A percentile compares a stretch with the other conserved stretches of the same genome.
These are phyloP conservation scores for Gossypium raimondii DNA, from an alignment of 345 rosid species.

Conservation along the genomic window DNA sequence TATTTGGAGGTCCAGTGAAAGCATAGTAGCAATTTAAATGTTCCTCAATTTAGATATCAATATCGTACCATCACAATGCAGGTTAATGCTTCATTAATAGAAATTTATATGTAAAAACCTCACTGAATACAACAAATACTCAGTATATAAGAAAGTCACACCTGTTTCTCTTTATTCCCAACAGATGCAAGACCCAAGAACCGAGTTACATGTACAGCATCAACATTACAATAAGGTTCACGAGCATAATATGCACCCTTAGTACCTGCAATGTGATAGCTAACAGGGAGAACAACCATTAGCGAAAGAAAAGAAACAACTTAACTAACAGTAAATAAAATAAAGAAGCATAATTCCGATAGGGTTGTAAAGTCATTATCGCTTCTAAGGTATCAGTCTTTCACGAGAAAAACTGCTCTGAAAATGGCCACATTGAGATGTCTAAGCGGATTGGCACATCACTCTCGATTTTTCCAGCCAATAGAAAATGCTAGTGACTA, in stretches of 20 bases:
- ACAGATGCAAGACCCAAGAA: slow-evolving; percentile 88
- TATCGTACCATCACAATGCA: not conserved
- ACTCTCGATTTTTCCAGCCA: not conserved
- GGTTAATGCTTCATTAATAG: not conserved
- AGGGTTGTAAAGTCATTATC: not conserved
- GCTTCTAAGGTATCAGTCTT: not conserved
- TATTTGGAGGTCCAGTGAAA: not conserved
- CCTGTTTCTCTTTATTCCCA: slow-evolving; percentile 94
- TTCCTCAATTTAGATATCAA: not conserved
- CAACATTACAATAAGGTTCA: slow-evolving; percentile 70
- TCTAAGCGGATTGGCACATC: not conserved
- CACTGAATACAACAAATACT: not conserved
- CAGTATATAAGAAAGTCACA: slow-evolving; percentile 16
- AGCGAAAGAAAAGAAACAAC: slow-evolving; percentile 11
- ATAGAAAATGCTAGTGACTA: not conserved
- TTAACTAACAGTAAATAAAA: slow-evolving; percentile 2
- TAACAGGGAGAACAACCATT: slow-evolving; percentile 28
- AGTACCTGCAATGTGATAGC: slow-evolving; percentile 90
- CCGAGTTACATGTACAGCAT: slow-evolving; percentile 75
- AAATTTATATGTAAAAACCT: slow-evolving; percentile 7
- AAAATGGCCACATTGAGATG: not conserved
- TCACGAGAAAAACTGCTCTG: not conserved
- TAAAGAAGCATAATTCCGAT: not conserved
- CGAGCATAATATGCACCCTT: slow-evolving; percentile 82
- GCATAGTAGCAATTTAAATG: not conserved